Base-by-base conservation (phyloP, 192 early-diverging fungal genomes). In the Entrophospora sp. region DNA sequence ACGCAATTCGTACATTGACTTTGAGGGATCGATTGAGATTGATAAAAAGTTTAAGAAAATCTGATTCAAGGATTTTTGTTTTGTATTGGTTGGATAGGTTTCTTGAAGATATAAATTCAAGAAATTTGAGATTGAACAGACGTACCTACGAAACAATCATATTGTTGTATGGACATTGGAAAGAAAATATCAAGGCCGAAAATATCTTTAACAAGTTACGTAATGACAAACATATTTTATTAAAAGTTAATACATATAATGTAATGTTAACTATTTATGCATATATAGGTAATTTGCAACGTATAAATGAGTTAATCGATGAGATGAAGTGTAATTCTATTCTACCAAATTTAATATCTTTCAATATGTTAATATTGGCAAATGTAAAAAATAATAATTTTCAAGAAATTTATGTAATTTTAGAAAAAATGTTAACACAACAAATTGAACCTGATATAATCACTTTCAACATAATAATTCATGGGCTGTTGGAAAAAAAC, bases 351-450 rank as follows among this genome's bases (percentile, higher is more conserved):
- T 4, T 63, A 4, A 14, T 10, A 43, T 34, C 44, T 20, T 63
- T 48, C 20, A 63, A 48, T 34, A 53, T 12, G 7, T 7, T 55
- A 9, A 34, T 66, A 42, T 52, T 42, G 14, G 49, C 64, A 31
- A 55, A 66, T 31, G n/a, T 31, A 42, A 48, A 51, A 30, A 35
- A 42, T 27, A 37, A 28, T 14, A 43, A 66, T 20, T 25, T 51
- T 20, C 20, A 18, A 9, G 48, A 22, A 0, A 51, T 51, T 5
- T 25, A 30, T 31, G 10, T 13, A 22, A 30, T 66, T 42, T 53
- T 66, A 24, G 10, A 55, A 8, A 51, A 66, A 38, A 66, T 66
- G 49, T 13, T 55, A 30, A n/a, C 25, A 49, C 7, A 42, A 40
- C 25, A 27, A 7, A 8, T 66, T 28, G 20, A 38, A 20, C 48